A percentile compares a stretch with the other conserved stretches of the same genome.
Evolutionary conservation across 108 stramenopile species (phyloP).

Genomic region (Schizochytrium sp.): DNA sequence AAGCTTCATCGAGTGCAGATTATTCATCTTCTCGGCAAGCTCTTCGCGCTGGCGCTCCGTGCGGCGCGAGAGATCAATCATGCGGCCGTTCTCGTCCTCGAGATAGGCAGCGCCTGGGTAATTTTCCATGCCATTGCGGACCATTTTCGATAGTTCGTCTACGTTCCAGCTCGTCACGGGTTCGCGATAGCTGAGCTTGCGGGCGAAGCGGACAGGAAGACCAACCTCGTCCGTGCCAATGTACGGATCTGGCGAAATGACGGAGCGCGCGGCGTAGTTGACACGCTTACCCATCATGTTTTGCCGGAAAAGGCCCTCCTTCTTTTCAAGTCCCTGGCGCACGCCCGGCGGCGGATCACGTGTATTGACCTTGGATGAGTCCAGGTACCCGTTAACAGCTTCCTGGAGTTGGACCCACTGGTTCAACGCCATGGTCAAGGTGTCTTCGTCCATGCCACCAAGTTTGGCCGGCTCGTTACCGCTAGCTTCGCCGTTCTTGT

Average conservation of each 20-base stretch:
- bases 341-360: conserved; percentile 54
- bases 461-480: neutral
- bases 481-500: neutral
- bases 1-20: conserved; percentile 30
- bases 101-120: conserved; percentile 95
- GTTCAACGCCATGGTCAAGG: conserved; percentile 28
- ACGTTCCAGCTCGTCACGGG: conserved; percentile 88
- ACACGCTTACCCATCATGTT: conserved; percentile 99
- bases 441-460: neutral
- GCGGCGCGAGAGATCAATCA: conserved; percentile 63
- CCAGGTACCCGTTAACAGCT: conserved; percentile 85
- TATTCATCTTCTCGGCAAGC: neutral
- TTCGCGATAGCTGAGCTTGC: conserved; percentile 79
- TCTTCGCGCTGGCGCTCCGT: conserved; percentile 12
- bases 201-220: conserved; percentile 89
- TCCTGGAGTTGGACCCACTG: conserved; percentile 89
- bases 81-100: conserved; percentile 65
- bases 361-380: conserved; percentile 59
- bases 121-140: conserved; percentile 68
- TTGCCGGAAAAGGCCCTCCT: conserved; percentile 92
- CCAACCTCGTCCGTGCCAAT: conserved; percentile 96
- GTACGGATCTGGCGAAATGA: conserved; percentile 95
- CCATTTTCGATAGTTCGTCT: conserved; percentile 69
- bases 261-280: conserved; percentile 88
- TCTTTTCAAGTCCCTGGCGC: conserved; percentile 87